A percentile compares a stretch with the other conserved stretches of the same genome.
Evolutionary conservation across 2,329 filamentous ascomycete genomes (phyloP).

Genomic region (Rhynchosporium graminicola): DNA sequence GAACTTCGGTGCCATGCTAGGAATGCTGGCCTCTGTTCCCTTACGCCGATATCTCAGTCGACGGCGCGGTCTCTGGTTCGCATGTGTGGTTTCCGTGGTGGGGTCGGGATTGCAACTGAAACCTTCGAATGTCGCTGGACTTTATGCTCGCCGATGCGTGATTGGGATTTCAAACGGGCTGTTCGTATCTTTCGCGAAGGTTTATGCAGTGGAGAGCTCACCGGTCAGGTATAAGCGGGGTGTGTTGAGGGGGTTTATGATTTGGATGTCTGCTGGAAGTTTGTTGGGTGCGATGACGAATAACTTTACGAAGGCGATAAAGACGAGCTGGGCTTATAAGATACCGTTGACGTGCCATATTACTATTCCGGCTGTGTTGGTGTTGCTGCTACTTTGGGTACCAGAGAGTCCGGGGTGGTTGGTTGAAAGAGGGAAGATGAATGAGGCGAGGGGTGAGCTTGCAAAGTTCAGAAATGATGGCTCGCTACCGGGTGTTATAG

Average conservation of each 20-base stretch:
- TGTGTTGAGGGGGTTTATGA: not conserved
- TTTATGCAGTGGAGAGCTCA: not conserved
- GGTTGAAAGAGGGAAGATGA: not conserved
- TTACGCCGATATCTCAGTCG: not conserved
- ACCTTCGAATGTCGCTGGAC: not conserved
- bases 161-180: conserved; percentile 8
- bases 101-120: conserved; percentile 9
- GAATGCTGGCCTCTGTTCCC: not conserved
- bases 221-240: not conserved
- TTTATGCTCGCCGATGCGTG: not conserved
- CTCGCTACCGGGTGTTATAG: not conserved
- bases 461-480: not conserved
- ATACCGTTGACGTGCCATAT: conserved; percentile 10
- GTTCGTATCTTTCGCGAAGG: not conserved
- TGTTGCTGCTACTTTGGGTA: not conserved
- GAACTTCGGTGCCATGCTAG: conserved; percentile 7
- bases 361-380: not conserved
- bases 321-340: not conserved
- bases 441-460: not conserved
- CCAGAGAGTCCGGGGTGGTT: conserved; percentile 6
- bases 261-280: conserved; percentile 5
- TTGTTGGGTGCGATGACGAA: conserved; percentile 12
- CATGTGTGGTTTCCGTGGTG: not conserved
- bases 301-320: not conserved
- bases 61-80: conserved; percentile 2